A percentile compares a stretch with the other conserved stretches of the same genome.
Evolutionary conservation across 345 rosid genomes (phyloP).

Genomic region (Lagerstroemia speciosa): DNA sequence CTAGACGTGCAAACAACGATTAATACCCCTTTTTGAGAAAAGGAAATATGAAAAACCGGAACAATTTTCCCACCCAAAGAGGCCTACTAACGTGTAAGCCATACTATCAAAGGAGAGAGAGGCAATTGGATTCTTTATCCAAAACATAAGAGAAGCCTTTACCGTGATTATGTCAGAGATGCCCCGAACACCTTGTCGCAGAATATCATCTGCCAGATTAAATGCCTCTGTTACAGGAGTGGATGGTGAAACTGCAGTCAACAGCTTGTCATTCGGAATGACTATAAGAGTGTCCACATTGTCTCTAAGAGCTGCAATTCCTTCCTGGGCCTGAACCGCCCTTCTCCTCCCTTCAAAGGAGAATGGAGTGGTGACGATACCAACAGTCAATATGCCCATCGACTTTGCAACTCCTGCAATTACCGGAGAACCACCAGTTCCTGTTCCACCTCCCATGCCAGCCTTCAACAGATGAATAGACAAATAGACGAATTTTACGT

Average conservation of each 20-base stretch:
- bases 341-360: slow-evolving; percentile 98
- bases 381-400: slow-evolving; percentile 95
- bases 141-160: slow-evolving; percentile 1
- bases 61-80: not conserved
- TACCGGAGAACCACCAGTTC: slow-evolving; percentile 93
- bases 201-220: slow-evolving; percentile 94
- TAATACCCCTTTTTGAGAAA: not conserved
- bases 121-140: not conserved
- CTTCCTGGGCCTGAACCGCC: slow-evolving; percentile 94
- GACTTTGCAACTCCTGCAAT: slow-evolving; percentile 93
- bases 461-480: slow-evolving; percentile 36
- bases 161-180: slow-evolving; percentile 96
- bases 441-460: slow-evolving; percentile 99
- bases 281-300: slow-evolving; percentile 94
- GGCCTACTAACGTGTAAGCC: not conserved
- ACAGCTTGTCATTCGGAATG: slow-evolving; percentile 94
- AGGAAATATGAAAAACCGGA: not conserved
- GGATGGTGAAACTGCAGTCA: slow-evolving; percentile 78
- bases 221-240: slow-evolving; percentile 97
- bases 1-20: not conserved
- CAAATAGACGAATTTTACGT: slow-evolving; percentile 3
- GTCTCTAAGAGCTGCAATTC: slow-evolving; percentile 85
- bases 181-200: slow-evolving; percentile 96
- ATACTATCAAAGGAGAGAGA: not conserved
- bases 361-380: slow-evolving; percentile 93